Percentiles rank a stretch among this genome's conserved stretches.
phyloP scores from a whole-genome alignment of 2,329 filamentous ascomycete species.

The Sarocladium strictum region DNA sequence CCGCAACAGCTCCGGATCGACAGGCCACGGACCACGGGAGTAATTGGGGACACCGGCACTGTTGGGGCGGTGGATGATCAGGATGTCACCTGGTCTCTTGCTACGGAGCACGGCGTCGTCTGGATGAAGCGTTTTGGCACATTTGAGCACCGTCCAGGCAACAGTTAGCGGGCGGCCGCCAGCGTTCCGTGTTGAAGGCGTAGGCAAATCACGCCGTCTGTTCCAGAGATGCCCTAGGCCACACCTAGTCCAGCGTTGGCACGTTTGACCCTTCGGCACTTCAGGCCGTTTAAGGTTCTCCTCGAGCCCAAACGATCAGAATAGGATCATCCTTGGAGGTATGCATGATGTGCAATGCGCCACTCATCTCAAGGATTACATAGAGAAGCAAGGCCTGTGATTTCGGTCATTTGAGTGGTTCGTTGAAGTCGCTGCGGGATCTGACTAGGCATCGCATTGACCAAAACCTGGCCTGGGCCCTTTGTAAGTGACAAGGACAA shows the following conservation, averaged over 20 bases:
- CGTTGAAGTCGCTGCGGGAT: conserved; percentile 3
- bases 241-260: neutral
- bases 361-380: neutral
- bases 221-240: conserved; percentile 3
- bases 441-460: conserved; percentile 5
- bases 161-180: neutral
- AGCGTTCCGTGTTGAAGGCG: conserved; percentile 2
- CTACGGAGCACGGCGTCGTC: neutral
- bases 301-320: neutral
- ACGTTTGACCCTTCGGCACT: neutral
- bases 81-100: neutral
- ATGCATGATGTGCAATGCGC: neutral
- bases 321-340: neutral
- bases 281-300: neutral
- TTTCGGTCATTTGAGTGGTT: conserved; percentile 5
- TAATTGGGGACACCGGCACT: neutral
- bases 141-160: neutral
- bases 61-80: neutral
- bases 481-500: neutral
- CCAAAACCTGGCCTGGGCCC: neutral
- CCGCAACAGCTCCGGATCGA: neutral
- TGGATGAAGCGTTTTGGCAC: neutral
- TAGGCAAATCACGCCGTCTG: neutral
- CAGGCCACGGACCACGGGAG: neutral
- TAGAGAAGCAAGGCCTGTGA: too few species aligned